Base-by-base conservation (phyloP, 257 asterid genomes). In the Rubia yunnanensis region DNA sequence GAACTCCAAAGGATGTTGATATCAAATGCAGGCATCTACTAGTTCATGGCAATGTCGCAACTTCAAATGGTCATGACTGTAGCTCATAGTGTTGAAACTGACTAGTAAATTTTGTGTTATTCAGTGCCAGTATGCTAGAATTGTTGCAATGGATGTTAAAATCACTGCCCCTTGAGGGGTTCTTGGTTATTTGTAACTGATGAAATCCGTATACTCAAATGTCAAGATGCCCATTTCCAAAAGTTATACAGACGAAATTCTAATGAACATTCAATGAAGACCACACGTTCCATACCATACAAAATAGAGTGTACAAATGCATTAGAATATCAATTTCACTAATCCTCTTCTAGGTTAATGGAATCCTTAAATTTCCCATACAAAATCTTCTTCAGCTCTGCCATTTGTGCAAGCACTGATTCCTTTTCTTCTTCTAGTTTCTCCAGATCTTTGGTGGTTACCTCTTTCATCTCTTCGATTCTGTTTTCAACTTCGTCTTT, bases 301-400 rank as follows among this genome's bases (percentile, higher is more conserved):
- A 26, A 24, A 10, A 55, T 55, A 22, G 60, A 55, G 7, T n/a
- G n/a, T 26, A 31, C 44, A 18, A 22, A 59, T 7, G 2, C 11
- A 30, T 6, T 2, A 5, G 23, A 28, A 22, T n/a, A 28, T 3
- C 17, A 9, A 28, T 17, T 39, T 36, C 15, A 9, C 55, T 72
- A 92, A 75, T 89, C 96, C 78, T 92, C 98, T 79, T 92, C 95
- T 14, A 89, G 91, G 78, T 89, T 92, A 82, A 89, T 89, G 30
- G 98, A 89, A 61, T 92, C 96, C 75, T 89, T 89, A 48, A 92
- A 92, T 39, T 89, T 89, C 5, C 80, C 95, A 66, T 89, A 89
- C 79, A 89, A 70, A 65, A 82, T 75, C 80, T 81, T 89, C 88
- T 92, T 92, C 72, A 92, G 70, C 68, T 79, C 87, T 7, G 88